phyloP scores from a whole-genome alignment of 768 basidiomycete species.

The Amanita muscaria region DNA sequence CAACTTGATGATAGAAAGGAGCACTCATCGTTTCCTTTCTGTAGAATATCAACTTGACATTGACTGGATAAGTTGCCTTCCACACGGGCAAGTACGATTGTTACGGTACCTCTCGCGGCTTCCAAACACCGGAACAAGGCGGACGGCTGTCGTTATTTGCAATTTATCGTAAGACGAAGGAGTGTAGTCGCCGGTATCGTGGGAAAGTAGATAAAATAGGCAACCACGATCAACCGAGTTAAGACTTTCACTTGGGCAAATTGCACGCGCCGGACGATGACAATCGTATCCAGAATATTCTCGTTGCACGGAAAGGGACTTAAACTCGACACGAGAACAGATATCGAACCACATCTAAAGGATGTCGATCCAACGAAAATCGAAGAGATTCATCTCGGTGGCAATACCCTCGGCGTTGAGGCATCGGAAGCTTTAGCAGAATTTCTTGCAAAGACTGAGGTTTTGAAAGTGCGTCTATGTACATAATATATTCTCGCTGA shows the following conservation, averaged over 20 bases:
- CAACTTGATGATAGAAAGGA: no score
- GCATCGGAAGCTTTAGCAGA: constrained; percentile 80
- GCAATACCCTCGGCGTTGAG: constrained; percentile 90
- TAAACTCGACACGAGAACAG: constrained; percentile 68
- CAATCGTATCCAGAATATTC: constrained; percentile 23
- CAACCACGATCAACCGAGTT: not conserved
- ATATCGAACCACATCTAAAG: constrained; percentile 66
- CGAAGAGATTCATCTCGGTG: constrained; percentile 88
- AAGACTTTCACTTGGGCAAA: not conserved
- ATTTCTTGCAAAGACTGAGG: constrained; percentile 58
- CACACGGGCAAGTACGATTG: no score
- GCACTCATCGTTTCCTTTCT: no score
- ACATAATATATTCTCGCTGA: not conserved
- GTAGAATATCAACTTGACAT: no score
- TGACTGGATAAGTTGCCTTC: no score
- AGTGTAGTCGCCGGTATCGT: no score
- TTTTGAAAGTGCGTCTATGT: constrained; percentile 53
- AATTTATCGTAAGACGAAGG: no score
- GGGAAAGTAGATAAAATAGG: constrained; percentile 1
- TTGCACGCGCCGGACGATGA: constrained; percentile 1
- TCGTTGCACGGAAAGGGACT: constrained; percentile 56
- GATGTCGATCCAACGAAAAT: constrained; percentile 55
- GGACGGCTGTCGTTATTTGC: no score
- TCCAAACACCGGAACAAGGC: no score
- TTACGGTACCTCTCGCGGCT: no score